Evolutionary conservation across 176 grass and related monocot genomes (phyloP).

Genomic region (Tillandsia leiboldiana): DNA sequence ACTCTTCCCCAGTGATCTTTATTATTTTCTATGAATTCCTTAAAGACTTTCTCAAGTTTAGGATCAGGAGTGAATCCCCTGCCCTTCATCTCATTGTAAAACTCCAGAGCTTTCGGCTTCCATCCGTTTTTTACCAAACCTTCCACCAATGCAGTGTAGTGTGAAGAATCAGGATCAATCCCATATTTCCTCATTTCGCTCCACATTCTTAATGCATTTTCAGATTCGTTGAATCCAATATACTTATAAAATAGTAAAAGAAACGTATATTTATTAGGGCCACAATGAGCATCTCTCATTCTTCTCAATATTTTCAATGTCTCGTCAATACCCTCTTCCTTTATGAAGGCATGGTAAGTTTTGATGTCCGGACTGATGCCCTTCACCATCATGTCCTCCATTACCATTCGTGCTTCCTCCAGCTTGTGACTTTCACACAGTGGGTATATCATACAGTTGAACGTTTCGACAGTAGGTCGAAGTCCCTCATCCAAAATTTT

Average conservation of each 20-base stretch:
- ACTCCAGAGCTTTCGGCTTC: slow-evolving; percentile 64
- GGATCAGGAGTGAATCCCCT: slow-evolving; percentile 60
- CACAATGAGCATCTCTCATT: slow-evolving; percentile 65
- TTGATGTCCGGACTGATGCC: slow-evolving; percentile 45
- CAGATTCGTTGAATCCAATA: slow-evolving; percentile 45
- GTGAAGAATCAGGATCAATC: slow-evolving; percentile 36
- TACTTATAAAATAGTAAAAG: slow-evolving; percentile 68
- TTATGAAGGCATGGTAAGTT: slow-evolving; percentile 64
- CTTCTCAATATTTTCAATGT: slow-evolving; percentile 43
- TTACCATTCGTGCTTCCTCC: slow-evolving; percentile 49
- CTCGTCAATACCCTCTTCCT: slow-evolving; percentile 44
- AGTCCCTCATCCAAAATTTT: slow-evolving; percentile 54
- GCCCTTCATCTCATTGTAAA: slow-evolving; percentile 77
- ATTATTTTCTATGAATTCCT: slow-evolving; percentile 46
- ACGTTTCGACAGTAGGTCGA: slow-evolving; percentile 61
- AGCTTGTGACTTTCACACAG: slow-evolving; percentile 61
- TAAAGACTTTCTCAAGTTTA: slow-evolving; percentile 68
- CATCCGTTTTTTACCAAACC: slow-evolving; percentile 66
- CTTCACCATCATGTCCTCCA: slow-evolving; percentile 63
- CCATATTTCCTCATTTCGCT: slow-evolving; percentile 68
- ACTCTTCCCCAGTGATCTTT: slow-evolving; percentile 58
- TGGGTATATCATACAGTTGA: slow-evolving; percentile 69
- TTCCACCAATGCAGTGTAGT: slow-evolving; percentile 64
- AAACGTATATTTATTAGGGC: slow-evolving; percentile 50
- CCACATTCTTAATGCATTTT: slow-evolving; percentile 72